Evolutionary conservation across 768 basidiomycete species (phyloP), one percentile per base, ranked within the genome.

Genomic region (Boletus tylopilopsis): DNA sequence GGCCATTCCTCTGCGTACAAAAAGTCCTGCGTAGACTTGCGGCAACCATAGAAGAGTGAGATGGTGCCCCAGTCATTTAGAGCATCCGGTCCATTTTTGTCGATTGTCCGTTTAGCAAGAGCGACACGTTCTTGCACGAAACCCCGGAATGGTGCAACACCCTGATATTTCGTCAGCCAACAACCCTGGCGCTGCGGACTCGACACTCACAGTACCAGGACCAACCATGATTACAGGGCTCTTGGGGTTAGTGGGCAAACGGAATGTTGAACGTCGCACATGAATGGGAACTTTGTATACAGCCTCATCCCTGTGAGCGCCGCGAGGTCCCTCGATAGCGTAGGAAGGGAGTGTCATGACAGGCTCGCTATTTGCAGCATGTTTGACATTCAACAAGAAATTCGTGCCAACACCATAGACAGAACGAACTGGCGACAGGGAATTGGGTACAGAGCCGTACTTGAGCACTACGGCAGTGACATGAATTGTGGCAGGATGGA

Each of bases 151-250:
- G 96, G 96, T 39, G 96, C 96, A 48, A 99, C 94, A 75, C 96
- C 96, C 93, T 95, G 50, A 54, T 34, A 54, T 36, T 19, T 41
- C 34, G 39, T 58, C 57, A 54, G 38, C 39, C 52, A 42, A 46
- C 10, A 13, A 35, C 2, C 11, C 36, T n/a, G 8, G 27, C 8
- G 21, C 22, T 4, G 47, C 23, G 18, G 13, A 27, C 24, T 24
- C 8, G 1, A 21, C 18, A 80, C 90, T 73, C 66, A 95, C 94
- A 49, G 94, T 99, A 45, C 96, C 96, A 53, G 96, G 96, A 35
- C 96, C 96, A 66, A 99, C 82, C 96, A 99, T 98, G 70, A 99
- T 91, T 43, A 99, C 87, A 2, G 96, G 96, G 51, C 90, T 95
- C 77, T 96, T 97, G 30, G 96, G 96, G 67, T 93, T 94, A 16